phyloP scores from a whole-genome alignment of 1,284 basidiomycete species.

The Cystobasidiaceae sp. region DNA sequence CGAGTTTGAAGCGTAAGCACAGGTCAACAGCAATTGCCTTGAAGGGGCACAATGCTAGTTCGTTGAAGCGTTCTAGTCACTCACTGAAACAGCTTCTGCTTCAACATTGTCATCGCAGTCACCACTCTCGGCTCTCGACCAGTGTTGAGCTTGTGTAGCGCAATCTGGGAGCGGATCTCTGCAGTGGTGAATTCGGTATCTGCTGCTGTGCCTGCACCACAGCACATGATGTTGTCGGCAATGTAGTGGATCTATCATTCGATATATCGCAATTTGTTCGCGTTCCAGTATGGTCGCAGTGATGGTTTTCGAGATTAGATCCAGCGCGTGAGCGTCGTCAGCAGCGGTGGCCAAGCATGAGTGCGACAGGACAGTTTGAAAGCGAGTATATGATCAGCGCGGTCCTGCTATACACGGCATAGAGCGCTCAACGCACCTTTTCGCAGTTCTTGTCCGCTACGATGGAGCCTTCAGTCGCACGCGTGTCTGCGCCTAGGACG shows the following conservation, averaged over 20 bases:
- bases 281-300: too few relatives aligned
- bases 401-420: not conserved
- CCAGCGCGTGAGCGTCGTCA: slow-evolving; percentile 20
- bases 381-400: too few relatives aligned
- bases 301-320: too few relatives aligned
- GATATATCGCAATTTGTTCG: too few relatives aligned
- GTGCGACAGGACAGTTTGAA: too few relatives aligned
- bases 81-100: slow-evolving; percentile 76
- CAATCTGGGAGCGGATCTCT: slow-evolving; percentile 87
- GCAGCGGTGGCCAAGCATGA: too few relatives aligned
- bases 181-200: slow-evolving; percentile 86
- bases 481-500: slow-evolving; percentile 91
- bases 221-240: slow-evolving; percentile 89
- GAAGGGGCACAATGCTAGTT: slow-evolving; percentile 98
- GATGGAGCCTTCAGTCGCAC: slow-evolving; percentile 76
- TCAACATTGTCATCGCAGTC: slow-evolving; percentile 97
- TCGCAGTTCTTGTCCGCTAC: slow-evolving; percentile 99
- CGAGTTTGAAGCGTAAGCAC: not conserved
- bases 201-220: slow-evolving; percentile 95
- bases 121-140: slow-evolving; percentile 84
- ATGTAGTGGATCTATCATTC: slow-evolving; percentile 87
- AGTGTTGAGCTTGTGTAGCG: slow-evolving; percentile 76
- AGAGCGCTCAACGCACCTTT: slow-evolving; percentile 66
- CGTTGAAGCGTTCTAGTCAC: slow-evolving; percentile 42
- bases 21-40: slow-evolving; percentile 59